Base-by-base conservation (phyloP, 2,329 filamentous ascomycete genomes). In the Basipetospora sp. region DNA sequence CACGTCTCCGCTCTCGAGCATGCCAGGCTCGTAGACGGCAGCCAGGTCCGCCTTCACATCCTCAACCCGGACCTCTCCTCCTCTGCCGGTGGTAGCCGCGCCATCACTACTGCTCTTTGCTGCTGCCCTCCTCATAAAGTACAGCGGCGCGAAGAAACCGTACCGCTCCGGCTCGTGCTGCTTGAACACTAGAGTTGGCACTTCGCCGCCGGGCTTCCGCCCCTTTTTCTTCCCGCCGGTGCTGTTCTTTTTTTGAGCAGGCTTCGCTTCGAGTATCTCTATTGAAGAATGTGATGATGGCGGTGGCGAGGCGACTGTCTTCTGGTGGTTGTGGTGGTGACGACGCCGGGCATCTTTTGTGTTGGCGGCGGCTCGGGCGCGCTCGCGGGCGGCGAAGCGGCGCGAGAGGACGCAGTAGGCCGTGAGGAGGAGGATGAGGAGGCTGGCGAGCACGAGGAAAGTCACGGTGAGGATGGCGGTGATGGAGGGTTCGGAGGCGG, bases 61-160 rank as follows among this genome's bases (percentile, higher is more conserved):
- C 22, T 25, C 22, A 6, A 25, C 22, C 22, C 11, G 6, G 11
- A 25, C 22, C 22, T 11, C 22, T 6, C 11, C 22, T 11, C 22
- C 22, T n/a, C n/a, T n/a, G n/a, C n/a, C n/a, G n/a, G n/a, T n/a
- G n/a, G n/a, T n/a, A n/a, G n/a, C n/a, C n/a, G n/a, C n/a, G 22
- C 22, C 22, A 25, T 25, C 3, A 9, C 32, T 10, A 20, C 22
- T 26, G 20, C 14, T 15, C 14, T 16, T 6, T 11, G n/a, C n/a
- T n/a, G n/a, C n/a, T n/a, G n/a, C n/a, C 22, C 22, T 6, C 11
- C 22, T 25, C 6, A 11, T 6, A 16, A 38, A 29, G 19, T 41
- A 41, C 9, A 38, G 26, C 27, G 40, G 40, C 13, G 40, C 35
- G 14, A 41, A 38, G 27, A 30, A 41, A n/a, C 40, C 40, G 25